Conservation (phyloP, 2,329 filamentous ascomycete species). For the Cladosporium halotolerans region DNA sequence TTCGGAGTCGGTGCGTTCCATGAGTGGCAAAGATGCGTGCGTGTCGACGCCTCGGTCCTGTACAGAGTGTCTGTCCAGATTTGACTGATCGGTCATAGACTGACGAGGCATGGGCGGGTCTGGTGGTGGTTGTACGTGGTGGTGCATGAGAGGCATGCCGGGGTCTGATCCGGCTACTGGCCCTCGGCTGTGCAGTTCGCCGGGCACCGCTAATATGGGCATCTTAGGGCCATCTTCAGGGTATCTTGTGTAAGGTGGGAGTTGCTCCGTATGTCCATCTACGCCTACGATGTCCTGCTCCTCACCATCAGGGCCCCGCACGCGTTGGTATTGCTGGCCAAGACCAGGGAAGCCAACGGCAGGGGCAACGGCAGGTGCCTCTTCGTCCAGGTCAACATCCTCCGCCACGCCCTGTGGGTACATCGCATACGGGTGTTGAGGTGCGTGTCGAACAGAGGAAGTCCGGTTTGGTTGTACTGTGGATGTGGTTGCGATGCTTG, state of each 20-base stretch:
- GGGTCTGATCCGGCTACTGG: constrained; percentile 30
- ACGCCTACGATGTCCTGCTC: constrained; percentile 84
- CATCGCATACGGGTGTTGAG: constrained; percentile 78
- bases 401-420: constrained; percentile 70
- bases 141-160: constrained; percentile 31
- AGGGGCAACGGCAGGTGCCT: constrained; percentile 32
- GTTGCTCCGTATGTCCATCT: constrained; percentile 81
- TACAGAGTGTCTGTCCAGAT: constrained; percentile 13
- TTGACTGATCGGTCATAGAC: constrained; percentile 31
- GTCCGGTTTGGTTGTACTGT: constrained; percentile 51
- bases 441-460: constrained; percentile 32
- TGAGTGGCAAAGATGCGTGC: constrained; percentile 13
- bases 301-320: constrained; percentile 72
- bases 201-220: constrained; percentile 35
- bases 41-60: constrained; percentile 12
- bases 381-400: constrained; percentile 49
- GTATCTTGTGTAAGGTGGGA: constrained; percentile 87
- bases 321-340: constrained; percentile 61
- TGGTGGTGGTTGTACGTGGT: constrained; percentile 23
- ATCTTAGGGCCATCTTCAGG: constrained; percentile 62
- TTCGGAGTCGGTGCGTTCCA: constrained; percentile 1
- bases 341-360: constrained; percentile 65
- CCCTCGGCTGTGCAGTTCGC: constrained; percentile 26
- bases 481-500: constrained; percentile 65
- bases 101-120: constrained; percentile 18